These are phyloP conservation scores for Xerocomellus chrysenteron DNA, from an alignment of 768 basidiomycete species.

Conservation along the genomic window DNA sequence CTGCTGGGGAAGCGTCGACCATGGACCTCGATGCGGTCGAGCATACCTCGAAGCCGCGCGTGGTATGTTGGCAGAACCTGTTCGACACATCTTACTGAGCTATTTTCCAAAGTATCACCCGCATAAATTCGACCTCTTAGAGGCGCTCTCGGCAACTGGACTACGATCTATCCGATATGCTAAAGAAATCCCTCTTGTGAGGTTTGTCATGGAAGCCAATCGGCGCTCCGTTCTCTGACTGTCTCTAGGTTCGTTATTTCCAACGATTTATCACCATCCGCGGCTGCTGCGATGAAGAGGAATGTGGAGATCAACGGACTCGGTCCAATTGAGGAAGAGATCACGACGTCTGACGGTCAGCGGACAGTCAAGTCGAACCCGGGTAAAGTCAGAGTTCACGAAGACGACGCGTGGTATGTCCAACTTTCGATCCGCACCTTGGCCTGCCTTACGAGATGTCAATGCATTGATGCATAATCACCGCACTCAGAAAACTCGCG, in stretches of 20 bases:
- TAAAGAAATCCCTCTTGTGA: slow-evolving; percentile 90
- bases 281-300: slow-evolving; percentile 79
- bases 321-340: slow-evolving; percentile 34
- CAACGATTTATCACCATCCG: slow-evolving; percentile 85
- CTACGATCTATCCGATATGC: slow-evolving; percentile 96
- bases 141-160: slow-evolving; percentile 95
- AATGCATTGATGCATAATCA: slow-evolving; percentile 92
- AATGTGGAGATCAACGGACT: slow-evolving; percentile 85
- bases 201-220: slow-evolving; percentile 46
- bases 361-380: slow-evolving; percentile 14
- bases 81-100: slow-evolving; percentile 2
- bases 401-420: slow-evolving; percentile 93
- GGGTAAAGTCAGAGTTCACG: slow-evolving; percentile 75
- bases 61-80: slow-evolving; percentile 17
- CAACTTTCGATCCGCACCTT: background rate
- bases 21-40: slow-evolving; percentile 1
- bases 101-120: slow-evolving; percentile 45
- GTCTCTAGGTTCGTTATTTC: slow-evolving; percentile 87
- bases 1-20: background rate
- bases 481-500: slow-evolving; percentile 66
- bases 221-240: slow-evolving; percentile 9
- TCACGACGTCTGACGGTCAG: slow-evolving; percentile 9
- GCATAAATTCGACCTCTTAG: slow-evolving; percentile 78
- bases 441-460: background rate
- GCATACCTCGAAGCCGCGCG: slow-evolving; percentile 15